These are phyloP conservation scores for Cardiospermum halicacabum DNA, from an alignment of 345 rosid genomes.

Conservation along the genomic window DNA sequence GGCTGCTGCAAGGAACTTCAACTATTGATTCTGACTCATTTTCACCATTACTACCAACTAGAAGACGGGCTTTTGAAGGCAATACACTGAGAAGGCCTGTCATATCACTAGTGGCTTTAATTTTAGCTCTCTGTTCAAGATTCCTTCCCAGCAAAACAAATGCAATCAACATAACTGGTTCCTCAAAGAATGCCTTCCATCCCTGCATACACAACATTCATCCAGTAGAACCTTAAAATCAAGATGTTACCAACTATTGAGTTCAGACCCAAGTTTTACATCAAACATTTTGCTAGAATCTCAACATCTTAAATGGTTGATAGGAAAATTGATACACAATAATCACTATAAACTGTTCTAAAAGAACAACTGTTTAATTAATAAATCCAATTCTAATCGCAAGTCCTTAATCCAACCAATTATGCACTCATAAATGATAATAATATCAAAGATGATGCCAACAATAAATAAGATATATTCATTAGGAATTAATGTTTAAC, in stretches of 20 bases:
- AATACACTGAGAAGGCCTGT: conserved; percentile 81
- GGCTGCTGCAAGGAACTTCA: conserved; percentile 82
- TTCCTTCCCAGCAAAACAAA: conserved; percentile 93
- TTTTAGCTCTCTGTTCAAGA: conserved; percentile 97
- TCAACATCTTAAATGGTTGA: neutral
- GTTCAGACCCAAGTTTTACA: conserved; percentile 4
- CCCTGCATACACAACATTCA: conserved; percentile 51
- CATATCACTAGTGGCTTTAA: conserved; percentile 97
- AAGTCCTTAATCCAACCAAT: neutral
- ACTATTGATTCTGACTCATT: conserved; percentile 43
- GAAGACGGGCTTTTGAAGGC: conserved; percentile 91
- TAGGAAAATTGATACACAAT: neutral
- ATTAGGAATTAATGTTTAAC: neutral
- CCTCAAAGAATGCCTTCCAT: conserved; percentile 97
- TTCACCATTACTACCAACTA: conserved; percentile 51
- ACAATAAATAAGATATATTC: neutral
- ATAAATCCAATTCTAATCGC: conserved; percentile 2
- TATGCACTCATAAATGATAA: neutral
- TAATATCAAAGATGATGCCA: neutral
- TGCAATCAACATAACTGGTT: conserved; percentile 90
- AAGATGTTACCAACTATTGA: conserved; percentile 7
- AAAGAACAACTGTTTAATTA: neutral
- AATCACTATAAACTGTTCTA: neutral
- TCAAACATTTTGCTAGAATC: conserved; percentile 2
- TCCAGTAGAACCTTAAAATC: conserved; percentile 14